Evolutionary conservation across 2,329 filamentous ascomycete genomes (phyloP), one percentile per base, ranked within the genome.

Genomic region (Harringtonia aguacate): DNA sequence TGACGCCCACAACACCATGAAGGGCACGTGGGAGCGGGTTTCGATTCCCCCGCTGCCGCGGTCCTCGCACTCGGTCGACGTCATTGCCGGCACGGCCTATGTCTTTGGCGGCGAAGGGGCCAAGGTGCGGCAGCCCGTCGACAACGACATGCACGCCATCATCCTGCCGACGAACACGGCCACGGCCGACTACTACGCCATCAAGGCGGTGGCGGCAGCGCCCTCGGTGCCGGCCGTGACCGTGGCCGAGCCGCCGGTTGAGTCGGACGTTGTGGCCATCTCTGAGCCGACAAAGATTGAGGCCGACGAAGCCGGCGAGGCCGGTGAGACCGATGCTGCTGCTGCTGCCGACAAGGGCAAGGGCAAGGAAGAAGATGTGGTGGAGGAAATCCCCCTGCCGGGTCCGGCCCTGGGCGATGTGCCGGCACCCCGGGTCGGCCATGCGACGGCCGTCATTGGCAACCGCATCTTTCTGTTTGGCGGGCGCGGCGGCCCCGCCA

Each of bases 401-500:
- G 72, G 73, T 48, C 49, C 53, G 10, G 29, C 46, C 9, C 53
- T 67, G 2, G 63, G 61, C 24, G 58, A 70, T 28, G 69, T 84
- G 1, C 86, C 86, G 1, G 61, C 68, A 2, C 71, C 85, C 3
- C 77, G 87, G 18, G 77, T 89, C 3, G 87, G 87, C 18, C 77
- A 86, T 52, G 81, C 86, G 29, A 77, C 81, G 0, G 75, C 81
- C 13, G 72, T 78, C 1, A 74, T 92, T 46, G 72, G 79, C 46
- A 72, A 73, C 36, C 79, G 78, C 20, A 79, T 94, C 54, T 90
- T 90, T 62, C 51, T 94, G 35, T 94, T 89, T 61, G 87, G 86
- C 39, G 87, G 88, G 10, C 79, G 85, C 36, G 81, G 82, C 29
- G 83, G 83, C 0, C 62, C 70, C 4, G 77, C 77, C 24, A 81